Evolutionary conservation across 1,139 yeast genomes (phyloP), one percentile per base, ranked within the genome.

Genomic region (Magnusiomyces magnusii): DNA sequence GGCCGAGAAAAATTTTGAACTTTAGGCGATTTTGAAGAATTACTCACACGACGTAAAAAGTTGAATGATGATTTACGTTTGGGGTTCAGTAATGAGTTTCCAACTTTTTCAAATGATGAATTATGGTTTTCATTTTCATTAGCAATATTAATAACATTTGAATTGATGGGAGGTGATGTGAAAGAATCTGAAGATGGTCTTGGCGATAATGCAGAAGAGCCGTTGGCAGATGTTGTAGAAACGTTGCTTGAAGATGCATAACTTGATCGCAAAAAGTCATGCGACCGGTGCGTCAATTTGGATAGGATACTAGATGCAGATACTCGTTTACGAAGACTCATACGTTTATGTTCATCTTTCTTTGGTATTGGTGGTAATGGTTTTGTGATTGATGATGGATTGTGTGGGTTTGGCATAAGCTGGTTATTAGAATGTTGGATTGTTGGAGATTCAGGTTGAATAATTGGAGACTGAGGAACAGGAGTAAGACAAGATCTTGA

Each of bases 51-150:
- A 39, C 54, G 54, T 7, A 51, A 36, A 39, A 51, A 51, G 54
- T 24, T 51, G 23, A 51, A 51, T 13, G 54, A 51, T 13, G 54
- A 36, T 25, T 51, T 51, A 31, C 47, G 54, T 5, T 34, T 34
- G 13, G 47, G 47, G 7, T 23, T n/a, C n/a, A n/a, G 21, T 23
- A 47, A 36, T 19, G 21, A 39, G 44, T 39, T 39, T 10, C 36
- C 36, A 39, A 19, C 17, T 39, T 39, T 39, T 10, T 47, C 31
- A 13, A 34, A 2, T 17, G 36, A 7, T 31, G 7, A 7, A 31
- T 31, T 31, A 31, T 31, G 7, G 13, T 31, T 7, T 31, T 31
- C 13, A 31, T 31, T 7, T 31, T 7, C 36, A 31, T 31, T 13
- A 13, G 36, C 13, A 31, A 7, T 31, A 31, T 31, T 31, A 7